phyloP scores from a whole-genome alignment of 2,329 filamentous ascomycete species.

The Cryphonectria carpinicola region DNA sequence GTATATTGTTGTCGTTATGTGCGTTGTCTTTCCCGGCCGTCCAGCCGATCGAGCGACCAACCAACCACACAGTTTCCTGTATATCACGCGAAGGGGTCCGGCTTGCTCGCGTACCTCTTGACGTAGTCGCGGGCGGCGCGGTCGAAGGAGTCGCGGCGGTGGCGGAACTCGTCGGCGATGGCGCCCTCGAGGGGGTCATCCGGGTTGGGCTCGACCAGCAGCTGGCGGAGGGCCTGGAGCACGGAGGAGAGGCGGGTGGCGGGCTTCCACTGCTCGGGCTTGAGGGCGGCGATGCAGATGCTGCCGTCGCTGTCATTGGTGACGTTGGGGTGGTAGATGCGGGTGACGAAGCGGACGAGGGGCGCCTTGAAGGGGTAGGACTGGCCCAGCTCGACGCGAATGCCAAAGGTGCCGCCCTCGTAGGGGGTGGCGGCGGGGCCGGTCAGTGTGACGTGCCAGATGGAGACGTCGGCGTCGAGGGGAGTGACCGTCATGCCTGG shows the following conservation, averaged over 20 bases:
- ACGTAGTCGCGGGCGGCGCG: constrained; percentile 77
- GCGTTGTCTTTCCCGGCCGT: too few relatives aligned
- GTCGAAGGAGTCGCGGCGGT: constrained; percentile 69
- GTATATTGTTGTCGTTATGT: neutral
- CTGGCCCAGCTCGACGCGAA: constrained; percentile 72
- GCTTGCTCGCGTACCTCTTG: constrained; percentile 65
- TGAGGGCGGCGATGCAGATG: constrained; percentile 85
- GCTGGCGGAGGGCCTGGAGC: constrained; percentile 69
- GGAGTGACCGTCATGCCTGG: constrained; percentile 52
- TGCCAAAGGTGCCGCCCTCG: constrained; percentile 71
- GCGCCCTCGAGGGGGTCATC: constrained; percentile 87
- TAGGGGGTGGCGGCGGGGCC: constrained; percentile 53
- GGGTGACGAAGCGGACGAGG: constrained; percentile 77
- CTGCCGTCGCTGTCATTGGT: constrained; percentile 83
- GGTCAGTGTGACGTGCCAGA: constrained; percentile 54
- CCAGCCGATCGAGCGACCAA: too few relatives aligned
- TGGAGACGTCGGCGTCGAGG: constrained; percentile 53
- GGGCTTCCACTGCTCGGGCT: constrained; percentile 90
- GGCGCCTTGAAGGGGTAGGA: constrained; percentile 93
- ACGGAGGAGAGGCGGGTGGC: constrained; percentile 80
- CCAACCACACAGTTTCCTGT: neutral
- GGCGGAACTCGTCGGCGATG: constrained; percentile 83
- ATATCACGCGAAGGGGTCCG: constrained; percentile 7
- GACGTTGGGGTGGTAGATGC: constrained; percentile 95
- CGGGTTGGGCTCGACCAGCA: constrained; percentile 80